These are phyloP conservation scores for Volvox reticuliferus DNA, from an alignment of 139 green algal species.

Conservation along the genomic window DNA sequence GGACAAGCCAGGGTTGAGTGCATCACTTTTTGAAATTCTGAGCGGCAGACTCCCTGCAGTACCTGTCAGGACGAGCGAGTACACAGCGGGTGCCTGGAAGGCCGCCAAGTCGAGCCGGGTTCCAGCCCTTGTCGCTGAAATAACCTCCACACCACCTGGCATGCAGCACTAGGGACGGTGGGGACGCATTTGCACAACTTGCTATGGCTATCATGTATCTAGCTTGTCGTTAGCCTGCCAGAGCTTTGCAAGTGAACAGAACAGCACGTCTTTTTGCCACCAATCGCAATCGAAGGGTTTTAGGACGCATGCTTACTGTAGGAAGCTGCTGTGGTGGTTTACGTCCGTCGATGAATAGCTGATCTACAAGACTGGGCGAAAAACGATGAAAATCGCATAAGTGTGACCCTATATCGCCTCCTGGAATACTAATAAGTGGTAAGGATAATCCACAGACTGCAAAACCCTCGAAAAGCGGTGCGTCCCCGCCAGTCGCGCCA, in stretches of 20 bases:
- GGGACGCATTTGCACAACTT: not conserved
- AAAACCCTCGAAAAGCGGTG: slow-evolving; percentile 11
- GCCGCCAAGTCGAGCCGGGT: not conserved
- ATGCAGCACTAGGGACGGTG: slow-evolving; percentile 58
- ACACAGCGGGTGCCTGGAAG: slow-evolving; percentile 9
- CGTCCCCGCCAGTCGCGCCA: not conserved
- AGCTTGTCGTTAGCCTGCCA: too few species aligned
- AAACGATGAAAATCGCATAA: not conserved
- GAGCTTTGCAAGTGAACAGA: too few species aligned
- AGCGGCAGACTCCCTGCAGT: too few species aligned
- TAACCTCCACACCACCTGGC: slow-evolving; percentile 54
- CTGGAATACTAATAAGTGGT: not conserved
- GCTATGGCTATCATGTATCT: too few species aligned
- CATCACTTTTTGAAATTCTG: too few species aligned
- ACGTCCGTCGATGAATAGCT: not conserved
- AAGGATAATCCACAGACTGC: not conserved
- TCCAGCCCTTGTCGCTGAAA: not conserved
- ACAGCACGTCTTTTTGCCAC: too few species aligned
- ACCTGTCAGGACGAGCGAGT: slow-evolving; percentile 62
- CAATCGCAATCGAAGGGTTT: too few species aligned
- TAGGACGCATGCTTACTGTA: not conserved
- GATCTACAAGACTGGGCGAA: not conserved
- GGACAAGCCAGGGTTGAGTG: too few species aligned
- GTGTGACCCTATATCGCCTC: not conserved
- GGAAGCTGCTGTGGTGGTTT: slow-evolving; percentile 6